A percentile compares a stretch with the other conserved stretches of the same genome.
Conservation (phyloP, 2,329 filamentous ascomycete species). For the Sporothrix variecibatus region DNA sequence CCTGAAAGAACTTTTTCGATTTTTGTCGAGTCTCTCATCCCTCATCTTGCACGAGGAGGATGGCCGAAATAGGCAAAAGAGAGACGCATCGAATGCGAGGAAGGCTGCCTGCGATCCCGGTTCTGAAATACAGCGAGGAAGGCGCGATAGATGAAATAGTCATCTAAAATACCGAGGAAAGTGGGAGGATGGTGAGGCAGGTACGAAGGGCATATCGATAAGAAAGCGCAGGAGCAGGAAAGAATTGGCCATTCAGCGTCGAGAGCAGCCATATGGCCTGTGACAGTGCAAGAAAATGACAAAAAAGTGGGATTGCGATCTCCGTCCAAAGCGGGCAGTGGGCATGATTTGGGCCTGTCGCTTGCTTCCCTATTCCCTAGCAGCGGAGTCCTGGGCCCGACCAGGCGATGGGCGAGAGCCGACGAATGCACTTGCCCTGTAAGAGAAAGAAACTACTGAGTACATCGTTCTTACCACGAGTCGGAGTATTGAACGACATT, state of each 20-base stretch:
- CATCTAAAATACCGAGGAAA: neutral
- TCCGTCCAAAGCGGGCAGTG: neutral
- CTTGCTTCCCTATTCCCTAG: neutral
- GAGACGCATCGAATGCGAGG: neutral
- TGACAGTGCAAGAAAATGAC: neutral
- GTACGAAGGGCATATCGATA: constrained; percentile 8
- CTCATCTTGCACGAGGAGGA: neutral
- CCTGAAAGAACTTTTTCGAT: neutral
- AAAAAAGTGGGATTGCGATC: constrained; percentile 18
- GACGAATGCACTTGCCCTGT: neutral
- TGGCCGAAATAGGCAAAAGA: constrained; percentile 9
- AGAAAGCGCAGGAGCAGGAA: neutral
- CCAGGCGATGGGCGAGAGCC: neutral
- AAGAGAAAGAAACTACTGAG: neutral
- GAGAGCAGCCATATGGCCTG: neutral
- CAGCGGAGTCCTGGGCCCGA: constrained; percentile 8
- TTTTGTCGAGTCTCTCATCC: neutral
- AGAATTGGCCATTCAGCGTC: constrained; percentile 17
- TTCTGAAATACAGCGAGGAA: neutral
- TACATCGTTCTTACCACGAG: neutral
- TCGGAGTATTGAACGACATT: neutral
- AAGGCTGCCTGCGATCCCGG: neutral
- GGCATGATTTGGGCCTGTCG: neutral
- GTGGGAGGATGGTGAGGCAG: neutral
- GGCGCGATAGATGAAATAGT: neutral